phyloP scores from a whole-genome alignment of 2,329 filamentous ascomycete species.

The Fusarium globosum region DNA sequence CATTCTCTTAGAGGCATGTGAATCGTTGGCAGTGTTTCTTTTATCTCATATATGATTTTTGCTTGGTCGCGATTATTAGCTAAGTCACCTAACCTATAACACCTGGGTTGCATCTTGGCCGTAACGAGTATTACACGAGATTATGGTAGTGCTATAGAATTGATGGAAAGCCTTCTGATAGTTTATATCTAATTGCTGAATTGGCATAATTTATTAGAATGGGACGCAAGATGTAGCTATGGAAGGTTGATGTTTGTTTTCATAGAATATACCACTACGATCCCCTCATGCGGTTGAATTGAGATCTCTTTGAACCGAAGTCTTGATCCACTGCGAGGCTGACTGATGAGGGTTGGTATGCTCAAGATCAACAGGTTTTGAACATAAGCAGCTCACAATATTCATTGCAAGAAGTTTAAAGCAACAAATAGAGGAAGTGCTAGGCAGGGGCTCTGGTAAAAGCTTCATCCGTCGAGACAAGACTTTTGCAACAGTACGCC shows the following conservation, averaged over 20 bases:
- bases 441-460: accelerated
- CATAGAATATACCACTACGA: too few species aligned
- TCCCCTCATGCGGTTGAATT: too few species aligned
- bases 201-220: accelerated
- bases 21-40: neutral
- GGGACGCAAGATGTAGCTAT: accelerated
- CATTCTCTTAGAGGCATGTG: neutral
- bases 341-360: too few species aligned
- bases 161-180: accelerated
- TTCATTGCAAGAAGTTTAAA: accelerated
- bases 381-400: accelerated
- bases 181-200: accelerated
- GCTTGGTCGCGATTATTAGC: too few species aligned
- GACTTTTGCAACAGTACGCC: neutral
- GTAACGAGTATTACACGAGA: neutral
- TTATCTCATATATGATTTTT: neutral
- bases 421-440: neutral
- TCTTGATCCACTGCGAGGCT: accelerated
- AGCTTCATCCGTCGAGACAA: neutral
- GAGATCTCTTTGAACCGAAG: neutral
- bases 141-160: neutral
- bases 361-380: neutral
- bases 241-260: too few species aligned
- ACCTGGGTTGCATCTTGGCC: accelerated
- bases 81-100: neutral